Evolutionary conservation across 768 basidiomycete genomes (phyloP).

Genomic region (Rhizopogon roseolus): DNA sequence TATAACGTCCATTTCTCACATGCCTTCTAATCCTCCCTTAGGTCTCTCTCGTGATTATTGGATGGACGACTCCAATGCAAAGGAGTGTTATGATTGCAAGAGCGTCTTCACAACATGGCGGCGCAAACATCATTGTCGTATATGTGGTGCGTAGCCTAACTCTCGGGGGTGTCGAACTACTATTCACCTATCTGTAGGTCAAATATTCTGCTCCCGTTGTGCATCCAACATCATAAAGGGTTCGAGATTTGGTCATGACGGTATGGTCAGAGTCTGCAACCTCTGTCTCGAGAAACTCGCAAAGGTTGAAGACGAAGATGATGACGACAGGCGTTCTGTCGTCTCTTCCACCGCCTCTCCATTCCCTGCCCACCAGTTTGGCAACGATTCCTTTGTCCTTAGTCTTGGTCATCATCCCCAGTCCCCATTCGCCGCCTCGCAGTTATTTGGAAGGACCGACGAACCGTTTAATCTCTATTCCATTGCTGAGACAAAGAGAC

Average conservation of each 20-base stretch:
- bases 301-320: constrained; percentile 84
- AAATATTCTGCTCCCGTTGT: constrained; percentile 96
- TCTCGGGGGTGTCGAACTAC: neutral
- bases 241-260: constrained; percentile 86
- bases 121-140: constrained; percentile 95
- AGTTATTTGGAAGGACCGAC: constrained; percentile 73
- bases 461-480: constrained; percentile 81
- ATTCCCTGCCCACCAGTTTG: constrained; percentile 77
- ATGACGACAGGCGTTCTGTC: constrained; percentile 82
- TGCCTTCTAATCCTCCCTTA: constrained; percentile 22
- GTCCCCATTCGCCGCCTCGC: constrained; percentile 85
- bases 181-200: constrained; percentile 46
- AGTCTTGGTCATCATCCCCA: constrained; percentile 55
- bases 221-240: constrained; percentile 97
- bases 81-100: constrained; percentile 95
- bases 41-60: constrained; percentile 93
- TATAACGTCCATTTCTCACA: neutral
- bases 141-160: constrained; percentile 64
- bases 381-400: constrained; percentile 35
- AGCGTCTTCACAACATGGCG: constrained; percentile 92
- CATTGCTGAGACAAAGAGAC: constrained; percentile 69
- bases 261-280: constrained; percentile 95
- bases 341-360: constrained; percentile 65
- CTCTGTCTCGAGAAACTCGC: constrained; percentile 90
- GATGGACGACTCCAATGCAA: constrained; percentile 98